Conservation (phyloP, 208 protist species). For the Acanthamoeba lenticulata region DNA sequence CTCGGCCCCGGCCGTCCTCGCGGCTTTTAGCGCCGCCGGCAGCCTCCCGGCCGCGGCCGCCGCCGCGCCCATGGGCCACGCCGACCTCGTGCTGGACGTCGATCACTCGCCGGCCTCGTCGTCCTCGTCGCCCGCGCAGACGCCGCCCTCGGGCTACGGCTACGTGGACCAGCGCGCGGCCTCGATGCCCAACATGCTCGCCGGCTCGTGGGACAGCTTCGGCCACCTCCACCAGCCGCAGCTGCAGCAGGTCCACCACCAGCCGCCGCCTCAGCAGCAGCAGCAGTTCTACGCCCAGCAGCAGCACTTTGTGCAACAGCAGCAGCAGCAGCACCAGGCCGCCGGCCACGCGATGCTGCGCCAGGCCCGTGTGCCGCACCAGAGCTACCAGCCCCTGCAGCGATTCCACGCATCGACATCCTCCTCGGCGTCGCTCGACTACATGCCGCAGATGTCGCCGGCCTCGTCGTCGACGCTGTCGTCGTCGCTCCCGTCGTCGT, state of each 20-base stretch:
- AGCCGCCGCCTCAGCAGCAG: background rate
- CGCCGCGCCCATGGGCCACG: too few species aligned
- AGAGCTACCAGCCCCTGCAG: background rate
- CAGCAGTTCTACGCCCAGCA: background rate
- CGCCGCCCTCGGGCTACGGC: background rate
- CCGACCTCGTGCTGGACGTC: too few species aligned
- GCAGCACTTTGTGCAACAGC: background rate
- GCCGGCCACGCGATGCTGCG: background rate
- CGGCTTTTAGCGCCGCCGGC: too few species aligned
- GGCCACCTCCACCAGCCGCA: background rate
- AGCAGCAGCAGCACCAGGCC: background rate
- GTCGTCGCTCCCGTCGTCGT: background rate
- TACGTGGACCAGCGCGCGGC: background rate
- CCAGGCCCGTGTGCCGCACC: background rate
- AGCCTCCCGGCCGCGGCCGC: background rate
- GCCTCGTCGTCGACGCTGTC: background rate
- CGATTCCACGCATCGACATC: background rate
- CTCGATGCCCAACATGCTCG: slow-evolving; percentile 14
- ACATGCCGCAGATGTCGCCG: background rate
- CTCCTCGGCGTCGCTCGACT: background rate
- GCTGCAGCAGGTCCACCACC: background rate
- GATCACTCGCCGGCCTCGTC: background rate
- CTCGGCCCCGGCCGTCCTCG: background rate
- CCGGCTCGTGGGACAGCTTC: background rate
- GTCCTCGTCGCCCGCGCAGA: background rate